Conservation (phyloP, 1,284 basidiomycete genomes). For the Singerocomus inundabilis region DNA sequence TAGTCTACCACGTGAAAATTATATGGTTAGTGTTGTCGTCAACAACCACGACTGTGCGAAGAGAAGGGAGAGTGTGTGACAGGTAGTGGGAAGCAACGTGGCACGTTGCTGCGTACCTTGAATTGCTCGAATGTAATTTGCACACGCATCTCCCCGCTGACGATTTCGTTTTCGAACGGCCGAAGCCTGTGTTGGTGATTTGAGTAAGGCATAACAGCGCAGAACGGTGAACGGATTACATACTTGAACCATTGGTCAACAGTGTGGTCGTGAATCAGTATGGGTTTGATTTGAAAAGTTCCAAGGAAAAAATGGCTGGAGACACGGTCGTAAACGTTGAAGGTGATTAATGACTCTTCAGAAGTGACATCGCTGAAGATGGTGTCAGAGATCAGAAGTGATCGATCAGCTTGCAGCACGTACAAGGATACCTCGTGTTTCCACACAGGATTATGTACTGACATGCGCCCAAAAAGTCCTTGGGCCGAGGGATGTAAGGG, state of each 20-base stretch:
- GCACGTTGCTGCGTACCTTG: constrained; percentile 52
- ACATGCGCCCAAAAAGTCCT: constrained; percentile 62
- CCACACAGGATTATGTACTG: constrained; percentile 92
- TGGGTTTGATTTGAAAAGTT: constrained; percentile 87
- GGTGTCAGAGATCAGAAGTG: constrained; percentile 18
- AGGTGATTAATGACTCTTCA: constrained; percentile 79
- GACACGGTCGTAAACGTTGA: constrained; percentile 93
- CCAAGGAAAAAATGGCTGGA: constrained; percentile 90
- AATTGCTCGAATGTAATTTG: constrained; percentile 92
- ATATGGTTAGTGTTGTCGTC: constrained; percentile 15
- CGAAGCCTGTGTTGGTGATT: constrained; percentile 53
- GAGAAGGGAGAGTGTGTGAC: constrained; percentile 16
- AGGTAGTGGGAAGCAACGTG: constrained; percentile 25
- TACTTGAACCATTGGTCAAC: constrained; percentile 97
- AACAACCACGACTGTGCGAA: constrained; percentile 24
- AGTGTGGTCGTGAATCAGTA: constrained; percentile 88
- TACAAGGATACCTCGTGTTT: constrained; percentile 98
- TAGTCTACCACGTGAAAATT: constrained; percentile 51
- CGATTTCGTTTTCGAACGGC: constrained; percentile 76
- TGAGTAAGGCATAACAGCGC: constrained; percentile 10
- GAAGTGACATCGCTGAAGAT: constrained; percentile 88
- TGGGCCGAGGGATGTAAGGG: constrained; percentile 37
- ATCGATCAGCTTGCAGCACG: constrained; percentile 37
- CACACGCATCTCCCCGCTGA: constrained; percentile 91
- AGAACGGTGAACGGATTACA: constrained; percentile 32